Base-by-base conservation (phyloP, 306 rosid species). In the Corylus heterophylla region DNA sequence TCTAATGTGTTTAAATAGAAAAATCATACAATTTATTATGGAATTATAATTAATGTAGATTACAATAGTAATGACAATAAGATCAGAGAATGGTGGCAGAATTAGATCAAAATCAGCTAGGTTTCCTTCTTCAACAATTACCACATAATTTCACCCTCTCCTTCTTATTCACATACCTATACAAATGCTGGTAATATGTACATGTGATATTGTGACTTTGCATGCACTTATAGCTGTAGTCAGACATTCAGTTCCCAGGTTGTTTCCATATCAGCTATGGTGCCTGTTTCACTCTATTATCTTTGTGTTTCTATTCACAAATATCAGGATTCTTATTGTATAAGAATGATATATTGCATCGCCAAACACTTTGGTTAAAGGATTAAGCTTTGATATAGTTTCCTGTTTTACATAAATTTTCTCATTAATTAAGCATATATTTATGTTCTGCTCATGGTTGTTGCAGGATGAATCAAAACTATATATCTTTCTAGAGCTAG, bases 401-500 rank as follows among this genome's bases (percentile, higher is more conserved):
- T 81, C 25, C 71, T 49, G 76, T 31, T 54, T 20, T 66, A 18
- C 31, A 45, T 42, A 56, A 47, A 73, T 39, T 76, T 82, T 74
- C 62, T 77, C 29, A 39, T 31, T 37, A 69, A 31, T 37, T 29
- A 71, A 71, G 61, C 75, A 22, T 78, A 72, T 44, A 75, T 44
- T 29, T 62, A 83, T 58, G 75, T 27, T 83, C 50, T 71, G 70
- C 70, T 73, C 63, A 66, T 89, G 63, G 77, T 76, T 58, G 73
- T 82, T 86, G 77, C 93, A 95, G 98, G 96, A 90, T 86, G 87
- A 84, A 66, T 93, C 97, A 76, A 91, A 88, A 44, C 89, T 95
- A 58, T 89, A 91, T 83, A 93, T 95, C 76, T 95, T 93, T 87
- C 89, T 95, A 35, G 98, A 93, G 90, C 87, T 95, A 68, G 96